Evolutionary conservation across 2,329 filamentous ascomycete species (phyloP).

Genomic region (Chaetothyriales sp.): DNA sequence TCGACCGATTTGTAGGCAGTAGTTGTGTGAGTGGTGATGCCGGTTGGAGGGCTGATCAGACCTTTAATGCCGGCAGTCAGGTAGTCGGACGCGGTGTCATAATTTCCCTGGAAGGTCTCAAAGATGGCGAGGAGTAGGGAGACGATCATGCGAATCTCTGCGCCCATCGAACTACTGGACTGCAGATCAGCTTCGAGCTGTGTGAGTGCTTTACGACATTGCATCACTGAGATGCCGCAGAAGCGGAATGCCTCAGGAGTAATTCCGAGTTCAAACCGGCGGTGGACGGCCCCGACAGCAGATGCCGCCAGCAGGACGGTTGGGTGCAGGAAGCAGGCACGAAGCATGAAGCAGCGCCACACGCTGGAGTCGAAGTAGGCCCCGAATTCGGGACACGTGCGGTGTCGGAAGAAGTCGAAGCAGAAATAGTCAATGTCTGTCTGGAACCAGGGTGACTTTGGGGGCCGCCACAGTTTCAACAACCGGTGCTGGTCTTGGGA

Average conservation of each 20-base stretch:
- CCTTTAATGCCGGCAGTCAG: slow-evolving; percentile 12
- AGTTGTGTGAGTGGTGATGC: slow-evolving; percentile 13
- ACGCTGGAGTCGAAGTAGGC: slow-evolving; percentile 18
- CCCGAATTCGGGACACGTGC: slow-evolving; percentile 18
- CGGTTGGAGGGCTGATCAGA: slow-evolving; percentile 8
- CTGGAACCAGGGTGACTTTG: slow-evolving; percentile 9
- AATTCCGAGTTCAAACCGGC: slow-evolving; percentile 16
- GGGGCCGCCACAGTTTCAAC: slow-evolving; percentile 4
- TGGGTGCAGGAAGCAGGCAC: slow-evolving; percentile 12
- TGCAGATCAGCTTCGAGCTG: slow-evolving; percentile 9
- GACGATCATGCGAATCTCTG: slow-evolving; percentile 15
- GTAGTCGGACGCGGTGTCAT: slow-evolving; percentile 9
- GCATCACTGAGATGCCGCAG: slow-evolving; percentile 13
- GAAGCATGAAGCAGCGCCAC: slow-evolving; percentile 12
- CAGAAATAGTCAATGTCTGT: slow-evolving; percentile 19
- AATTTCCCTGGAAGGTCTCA: slow-evolving; percentile 17
- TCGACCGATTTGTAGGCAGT: slow-evolving; percentile 13
- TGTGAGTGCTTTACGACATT: slow-evolving; percentile 11
- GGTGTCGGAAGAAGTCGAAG: slow-evolving; percentile 23
- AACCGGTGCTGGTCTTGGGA: neutral
- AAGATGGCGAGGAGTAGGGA: slow-evolving; percentile 15
- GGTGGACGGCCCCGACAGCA: slow-evolving; percentile 17
- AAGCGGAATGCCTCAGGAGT: slow-evolving; percentile 16
- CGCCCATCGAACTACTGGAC: slow-evolving; percentile 5
- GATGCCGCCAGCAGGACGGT: slow-evolving; percentile 13